Percentiles rank a stretch among this genome's conserved stretches.
Evolutionary conservation across 202 grass and related monocot genomes (phyloP).

Genomic region (Panicum virgatum): DNA sequence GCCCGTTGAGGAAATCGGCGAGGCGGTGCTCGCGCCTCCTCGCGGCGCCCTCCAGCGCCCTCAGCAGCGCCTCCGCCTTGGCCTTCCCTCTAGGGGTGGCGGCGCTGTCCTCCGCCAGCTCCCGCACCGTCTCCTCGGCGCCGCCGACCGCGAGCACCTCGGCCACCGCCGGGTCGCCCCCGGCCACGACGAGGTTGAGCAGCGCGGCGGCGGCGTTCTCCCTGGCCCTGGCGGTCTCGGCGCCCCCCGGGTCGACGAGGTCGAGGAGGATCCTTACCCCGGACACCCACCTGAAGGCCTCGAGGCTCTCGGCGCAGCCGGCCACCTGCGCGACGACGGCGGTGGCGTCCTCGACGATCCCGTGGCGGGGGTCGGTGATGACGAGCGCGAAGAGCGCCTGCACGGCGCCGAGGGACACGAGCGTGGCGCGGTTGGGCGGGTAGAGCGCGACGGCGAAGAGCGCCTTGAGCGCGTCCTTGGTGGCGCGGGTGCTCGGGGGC

Average conservation of each 20-base stretch:
- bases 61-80: constrained; percentile 68
- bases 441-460: constrained; percentile 67
- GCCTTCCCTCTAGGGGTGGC: constrained; percentile 62
- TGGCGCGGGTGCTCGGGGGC: constrained; percentile 41
- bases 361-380: constrained; percentile 50
- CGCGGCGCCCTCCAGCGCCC: constrained; percentile 43
- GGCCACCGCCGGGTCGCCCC: constrained; percentile 52
- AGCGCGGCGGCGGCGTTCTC: constrained; percentile 79
- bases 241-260: constrained; percentile 46
- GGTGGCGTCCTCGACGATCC: constrained; percentile 77
- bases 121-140: constrained; percentile 52
- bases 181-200: constrained; percentile 73
- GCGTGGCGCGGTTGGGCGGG: constrained; percentile 58
- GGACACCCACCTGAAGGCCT: constrained; percentile 58
- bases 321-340: constrained; percentile 87
- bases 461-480: constrained; percentile 90
- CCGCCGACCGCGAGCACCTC: constrained; percentile 54
- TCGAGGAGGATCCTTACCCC: constrained; percentile 78
- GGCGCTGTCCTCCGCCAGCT: constrained; percentile 44
- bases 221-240: constrained; percentile 36
- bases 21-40: constrained; percentile 42
- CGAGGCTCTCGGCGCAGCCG: constrained; percentile 72
- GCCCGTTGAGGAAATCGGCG: constrained; percentile 39
- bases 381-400: constrained; percentile 73
- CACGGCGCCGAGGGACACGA: constrained; percentile 56